Evolutionary conservation across 768 basidiomycete species (phyloP), one percentile per base, ranked within the genome.

Genomic region (Boletus speciosus): DNA sequence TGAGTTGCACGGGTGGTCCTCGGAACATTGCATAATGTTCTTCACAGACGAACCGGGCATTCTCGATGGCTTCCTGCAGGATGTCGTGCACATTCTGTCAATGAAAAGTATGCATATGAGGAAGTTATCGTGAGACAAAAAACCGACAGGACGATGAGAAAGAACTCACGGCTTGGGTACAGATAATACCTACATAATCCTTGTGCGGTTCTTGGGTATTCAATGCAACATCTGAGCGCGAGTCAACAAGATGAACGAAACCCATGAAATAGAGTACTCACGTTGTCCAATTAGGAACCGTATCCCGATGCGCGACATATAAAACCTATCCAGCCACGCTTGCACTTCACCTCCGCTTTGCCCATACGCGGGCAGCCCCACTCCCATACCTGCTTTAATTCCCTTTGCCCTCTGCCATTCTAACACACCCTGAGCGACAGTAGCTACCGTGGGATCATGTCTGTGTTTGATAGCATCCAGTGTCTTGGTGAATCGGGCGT

Each of bases 401-500:
- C 66, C 66, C 15, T 64, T 68, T 27, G 54, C 78, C 41, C 84
- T 79, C 67, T 98, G 98, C 94, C 93, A 98, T 68, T 99, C 96
- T 51, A 98, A 76, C 7, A 99, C 88, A 48, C 95, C 96, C 71
- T 96, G 94, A 0, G 91, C 93, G 54, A 98, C 90, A 14, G 94
- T 97, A 4, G 95, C 94, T 4, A 97, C 97, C 0, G 97, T 98
- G 0, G 96, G 95, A 69, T 98, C 96, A 71, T 99, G 97, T 10
- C 97, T 78, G 51, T 78, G 83, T 76, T 99, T 99, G 78, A 99
- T 93, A 25, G 83, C 73, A 39, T 95, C 88, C 11, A 98, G 79
- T 32, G 85, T 71, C 60, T 86, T 86, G 1, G 96, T 99, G 76
- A 99, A 97, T 4, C 83, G 79, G 32, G 82, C 82, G 70, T 98